Conservation (phyloP, 2,329 filamentous ascomycete species). For the Exophiala sp. region DNA sequence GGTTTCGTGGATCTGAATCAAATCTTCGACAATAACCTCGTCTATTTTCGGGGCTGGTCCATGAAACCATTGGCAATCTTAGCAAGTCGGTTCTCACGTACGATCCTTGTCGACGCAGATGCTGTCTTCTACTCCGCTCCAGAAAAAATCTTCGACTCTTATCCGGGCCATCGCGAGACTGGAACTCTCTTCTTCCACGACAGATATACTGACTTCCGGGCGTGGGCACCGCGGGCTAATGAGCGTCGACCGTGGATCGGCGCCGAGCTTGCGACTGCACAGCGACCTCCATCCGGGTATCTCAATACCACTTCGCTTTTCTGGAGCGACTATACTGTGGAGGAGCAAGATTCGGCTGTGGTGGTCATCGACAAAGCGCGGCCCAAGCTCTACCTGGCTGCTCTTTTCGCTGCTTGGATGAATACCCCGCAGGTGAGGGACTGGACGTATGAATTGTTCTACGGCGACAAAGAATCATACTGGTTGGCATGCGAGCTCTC, state of each 20-base stretch:
- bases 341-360: too few relatives aligned
- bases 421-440: too few relatives aligned
- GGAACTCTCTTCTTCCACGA: constrained; percentile 22
- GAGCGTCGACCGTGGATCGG: constrained; percentile 6
- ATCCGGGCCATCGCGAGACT: constrained; percentile 5
- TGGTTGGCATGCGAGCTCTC: too few relatives aligned
- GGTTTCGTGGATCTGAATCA: constrained; percentile 14
- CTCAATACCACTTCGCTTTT: too few relatives aligned
- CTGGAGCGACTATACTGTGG: too few relatives aligned
- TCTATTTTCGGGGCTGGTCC: neutral
- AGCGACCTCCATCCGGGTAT: neutral
- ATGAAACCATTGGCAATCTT: constrained; percentile 22
- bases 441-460: too few relatives aligned
- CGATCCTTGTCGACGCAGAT: constrained; percentile 22
- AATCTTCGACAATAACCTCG: constrained; percentile 17
- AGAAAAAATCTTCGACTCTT: constrained; percentile 1
- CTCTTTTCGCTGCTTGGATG: too few relatives aligned
- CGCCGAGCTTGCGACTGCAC: neutral
- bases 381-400: too few relatives aligned
- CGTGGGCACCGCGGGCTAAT: neutral
- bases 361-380: too few relatives aligned
- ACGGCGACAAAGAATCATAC: too few relatives aligned
- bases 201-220: neutral
- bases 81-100: constrained; percentile 11
- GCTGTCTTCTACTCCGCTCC: constrained; percentile 18